Percentiles rank a stretch among this genome's conserved stretches.
Conservation (phyloP, 2,329 filamentous ascomycete genomes). For the Fusarium buxicola region DNA sequence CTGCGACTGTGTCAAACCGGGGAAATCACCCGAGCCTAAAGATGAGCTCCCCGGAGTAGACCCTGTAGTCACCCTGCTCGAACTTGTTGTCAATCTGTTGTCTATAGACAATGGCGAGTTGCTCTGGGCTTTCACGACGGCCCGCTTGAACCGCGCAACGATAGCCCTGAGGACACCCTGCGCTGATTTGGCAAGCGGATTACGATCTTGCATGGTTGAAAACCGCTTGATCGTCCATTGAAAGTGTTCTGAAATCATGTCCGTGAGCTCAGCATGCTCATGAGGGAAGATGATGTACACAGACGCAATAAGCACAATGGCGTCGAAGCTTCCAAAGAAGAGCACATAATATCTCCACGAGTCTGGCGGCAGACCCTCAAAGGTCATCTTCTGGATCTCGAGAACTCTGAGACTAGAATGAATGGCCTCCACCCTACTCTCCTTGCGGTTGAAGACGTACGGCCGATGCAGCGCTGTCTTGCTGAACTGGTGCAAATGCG, state of each 20-base stretch:
- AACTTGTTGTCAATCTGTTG: background rate
- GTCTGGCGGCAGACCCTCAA: constrained; percentile 60
- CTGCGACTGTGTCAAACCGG: constrained; percentile 16
- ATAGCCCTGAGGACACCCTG: constrained; percentile 67
- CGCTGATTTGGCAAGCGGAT: constrained; percentile 65
- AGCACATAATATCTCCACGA: constrained; percentile 66
- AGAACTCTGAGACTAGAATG: constrained; percentile 67
- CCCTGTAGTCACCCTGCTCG: constrained; percentile 7
- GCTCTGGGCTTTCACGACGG: constrained; percentile 51
- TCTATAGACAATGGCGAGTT: constrained; percentile 26
- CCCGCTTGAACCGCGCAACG: constrained; percentile 63
- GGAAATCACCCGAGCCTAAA: constrained; percentile 8
- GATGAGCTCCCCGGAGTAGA: constrained; percentile 35
- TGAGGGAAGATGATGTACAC: constrained; percentile 71
- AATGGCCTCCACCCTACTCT: constrained; percentile 66
- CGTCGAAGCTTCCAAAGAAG: constrained; percentile 74
- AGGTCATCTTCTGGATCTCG: constrained; percentile 63
- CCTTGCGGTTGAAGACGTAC: constrained; percentile 68
- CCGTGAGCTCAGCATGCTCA: constrained; percentile 62
- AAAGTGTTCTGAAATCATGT: constrained; percentile 65
- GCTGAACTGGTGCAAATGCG: constrained; percentile 64
- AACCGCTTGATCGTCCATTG: constrained; percentile 70
- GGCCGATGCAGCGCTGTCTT: constrained; percentile 71
- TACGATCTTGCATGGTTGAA: constrained; percentile 64
- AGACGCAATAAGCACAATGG: constrained; percentile 69